Evolutionary conservation across 1,284 basidiomycete genomes (phyloP).

Genomic region (Dichomitus squalens): DNA sequence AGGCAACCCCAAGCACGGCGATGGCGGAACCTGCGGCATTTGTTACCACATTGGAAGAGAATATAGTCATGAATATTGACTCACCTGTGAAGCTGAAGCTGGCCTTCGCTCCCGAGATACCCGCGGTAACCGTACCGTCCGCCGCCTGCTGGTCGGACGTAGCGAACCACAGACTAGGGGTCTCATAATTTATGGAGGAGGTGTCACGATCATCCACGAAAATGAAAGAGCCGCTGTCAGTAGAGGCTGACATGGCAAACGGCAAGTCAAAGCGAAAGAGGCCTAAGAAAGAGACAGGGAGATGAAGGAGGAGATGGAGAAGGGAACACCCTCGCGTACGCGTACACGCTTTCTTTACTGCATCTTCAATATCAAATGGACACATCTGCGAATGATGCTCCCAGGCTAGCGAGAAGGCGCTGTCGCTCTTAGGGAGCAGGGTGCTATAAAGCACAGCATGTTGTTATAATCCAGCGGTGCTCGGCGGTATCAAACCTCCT

Average conservation of each 20-base stretch:
- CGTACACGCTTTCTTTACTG: no score
- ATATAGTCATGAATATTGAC: neutral
- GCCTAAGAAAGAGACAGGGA: neutral
- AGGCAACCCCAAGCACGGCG: constrained; percentile 9
- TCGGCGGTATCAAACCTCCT: no score
- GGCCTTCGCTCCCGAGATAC: constrained; percentile 7
- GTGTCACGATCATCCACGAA: constrained; percentile 9
- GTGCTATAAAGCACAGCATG: no score
- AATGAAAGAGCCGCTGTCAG: constrained; percentile 1
- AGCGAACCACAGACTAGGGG: neutral
- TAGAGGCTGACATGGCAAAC: constrained; percentile 5
- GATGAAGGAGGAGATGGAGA: neutral
- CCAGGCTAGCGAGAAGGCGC: no score
- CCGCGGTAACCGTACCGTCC: constrained; percentile 5
- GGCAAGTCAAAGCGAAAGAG: neutral
- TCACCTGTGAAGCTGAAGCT: constrained; percentile 13
- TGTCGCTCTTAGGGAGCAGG: no score
- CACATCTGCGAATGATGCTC: no score
- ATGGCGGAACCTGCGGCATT: constrained; percentile 6
- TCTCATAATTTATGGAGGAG: constrained; percentile 11
- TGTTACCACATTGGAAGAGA: neutral
- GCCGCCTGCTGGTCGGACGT: neutral
- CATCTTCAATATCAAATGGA: no score
- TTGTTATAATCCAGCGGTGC: no score
- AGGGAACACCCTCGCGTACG: no score